Conservation (phyloP, 2,329 filamentous ascomycete genomes). For the Trichoderma lentiforme region DNA sequence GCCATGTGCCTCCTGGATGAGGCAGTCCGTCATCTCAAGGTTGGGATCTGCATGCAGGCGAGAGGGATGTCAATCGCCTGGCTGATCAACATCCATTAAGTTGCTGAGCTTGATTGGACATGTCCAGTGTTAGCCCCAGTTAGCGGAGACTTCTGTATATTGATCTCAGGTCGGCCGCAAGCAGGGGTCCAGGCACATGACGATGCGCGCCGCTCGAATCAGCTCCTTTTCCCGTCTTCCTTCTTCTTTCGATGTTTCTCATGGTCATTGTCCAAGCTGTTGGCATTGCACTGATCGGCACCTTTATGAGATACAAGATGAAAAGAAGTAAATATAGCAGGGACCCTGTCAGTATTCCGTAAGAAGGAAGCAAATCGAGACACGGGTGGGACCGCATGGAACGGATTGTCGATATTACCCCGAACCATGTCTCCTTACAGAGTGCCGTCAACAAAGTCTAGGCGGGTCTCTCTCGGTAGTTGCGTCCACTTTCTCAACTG, state of each 20-base stretch:
- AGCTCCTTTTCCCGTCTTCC: background rate
- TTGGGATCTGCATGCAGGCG: background rate
- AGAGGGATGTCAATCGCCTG: background rate
- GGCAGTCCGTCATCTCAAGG: background rate
- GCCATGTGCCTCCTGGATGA: background rate
- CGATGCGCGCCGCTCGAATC: background rate
- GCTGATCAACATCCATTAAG: background rate
- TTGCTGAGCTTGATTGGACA: conserved; percentile 2
- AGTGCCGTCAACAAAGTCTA: background rate
- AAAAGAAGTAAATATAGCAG: background rate
- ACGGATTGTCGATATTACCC: background rate
- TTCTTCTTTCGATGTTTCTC: background rate
- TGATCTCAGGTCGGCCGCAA: background rate
- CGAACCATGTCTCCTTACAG: conserved; percentile 3
- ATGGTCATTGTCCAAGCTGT: background rate
- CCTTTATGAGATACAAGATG: background rate
- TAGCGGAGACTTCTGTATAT: background rate
- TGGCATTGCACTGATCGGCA: background rate
- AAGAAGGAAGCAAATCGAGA: background rate
- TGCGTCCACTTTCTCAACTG: background rate
- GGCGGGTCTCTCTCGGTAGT: conserved; percentile 7
- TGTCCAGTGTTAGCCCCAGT: background rate
- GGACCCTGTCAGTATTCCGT: background rate
- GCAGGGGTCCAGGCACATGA: conserved; percentile 10
- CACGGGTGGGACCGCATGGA: background rate